Conservation (phyloP, 768 basidiomycete species). For the Phaeotremella skinneri region DNA sequence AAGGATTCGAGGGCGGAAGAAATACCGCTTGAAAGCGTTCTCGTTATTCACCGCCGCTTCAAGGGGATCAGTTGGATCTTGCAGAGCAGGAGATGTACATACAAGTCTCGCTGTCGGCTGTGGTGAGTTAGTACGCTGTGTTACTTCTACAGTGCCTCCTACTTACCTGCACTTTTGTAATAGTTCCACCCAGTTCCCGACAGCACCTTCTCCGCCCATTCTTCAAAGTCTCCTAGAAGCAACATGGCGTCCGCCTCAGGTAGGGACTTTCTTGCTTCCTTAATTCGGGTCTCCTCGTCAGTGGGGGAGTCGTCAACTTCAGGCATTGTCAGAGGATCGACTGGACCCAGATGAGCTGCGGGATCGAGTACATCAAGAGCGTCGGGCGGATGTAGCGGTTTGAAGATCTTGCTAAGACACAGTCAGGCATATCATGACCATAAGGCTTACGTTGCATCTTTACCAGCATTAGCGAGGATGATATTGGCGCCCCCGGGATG, state of each 20-base stretch:
- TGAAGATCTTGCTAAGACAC: slow-evolving; percentile 48
- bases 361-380: slow-evolving; percentile 48
- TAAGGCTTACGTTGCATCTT: slow-evolving; percentile 52
- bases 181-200: slow-evolving; percentile 53
- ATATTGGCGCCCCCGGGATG: slow-evolving; percentile 52
- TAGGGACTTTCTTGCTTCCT: slow-evolving; percentile 42
- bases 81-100: slow-evolving; percentile 8
- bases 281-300: slow-evolving; percentile 49
- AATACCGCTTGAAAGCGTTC: slow-evolving; percentile 49
- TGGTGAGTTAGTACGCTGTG: neutral
- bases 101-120: slow-evolving; percentile 46
- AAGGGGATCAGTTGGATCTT: neutral
- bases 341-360: slow-evolving; percentile 45
- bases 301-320: slow-evolving; percentile 27
- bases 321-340: slow-evolving; percentile 50
- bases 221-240: slow-evolving; percentile 52
- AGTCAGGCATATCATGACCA: neutral
- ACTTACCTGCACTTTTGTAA: slow-evolving; percentile 44
- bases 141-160: neutral
- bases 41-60: slow-evolving; percentile 45
- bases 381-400: slow-evolving; percentile 51
- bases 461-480: slow-evolving; percentile 49
- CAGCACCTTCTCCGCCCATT: slow-evolving; percentile 51
- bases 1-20: slow-evolving; percentile 47
- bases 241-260: slow-evolving; percentile 49